Conservation (phyloP, 1,139 yeast species). For the Nadsonia commutata region DNA sequence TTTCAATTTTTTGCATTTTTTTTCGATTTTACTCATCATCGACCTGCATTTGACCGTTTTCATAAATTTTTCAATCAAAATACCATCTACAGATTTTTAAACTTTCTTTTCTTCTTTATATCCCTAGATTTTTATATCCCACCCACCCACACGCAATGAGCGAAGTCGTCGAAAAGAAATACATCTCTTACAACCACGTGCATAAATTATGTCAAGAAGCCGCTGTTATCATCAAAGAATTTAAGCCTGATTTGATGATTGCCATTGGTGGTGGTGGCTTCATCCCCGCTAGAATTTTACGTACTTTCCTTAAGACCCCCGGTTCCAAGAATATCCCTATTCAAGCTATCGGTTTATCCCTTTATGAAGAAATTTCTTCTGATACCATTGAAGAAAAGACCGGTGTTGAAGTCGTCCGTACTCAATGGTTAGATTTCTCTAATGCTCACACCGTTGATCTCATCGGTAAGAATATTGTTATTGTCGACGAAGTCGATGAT, state of each 20-base stretch:
- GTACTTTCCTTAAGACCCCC: slow-evolving; percentile 76
- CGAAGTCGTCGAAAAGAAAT: slow-evolving; percentile 36
- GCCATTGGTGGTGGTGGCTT: slow-evolving; percentile 93
- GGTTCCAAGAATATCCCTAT: slow-evolving; percentile 83
- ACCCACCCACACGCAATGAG: slow-evolving; percentile 2
- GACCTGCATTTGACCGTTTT: too few relatives aligned
- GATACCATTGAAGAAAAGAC: slow-evolving; percentile 42
- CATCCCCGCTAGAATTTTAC: slow-evolving; percentile 87
- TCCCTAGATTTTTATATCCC: slow-evolving; percentile 1
- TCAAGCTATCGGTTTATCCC: slow-evolving; percentile 83
- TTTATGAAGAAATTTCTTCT: slow-evolving; percentile 69
- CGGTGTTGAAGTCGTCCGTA: slow-evolving; percentile 79
- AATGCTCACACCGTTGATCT: slow-evolving; percentile 43
- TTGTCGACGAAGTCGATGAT: slow-evolving; percentile 92
- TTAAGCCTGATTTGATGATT: slow-evolving; percentile 73
- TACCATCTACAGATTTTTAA: too few relatives aligned
- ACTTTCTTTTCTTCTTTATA: slow-evolving; percentile 1
- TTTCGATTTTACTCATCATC: too few relatives aligned
- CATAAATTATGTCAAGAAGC: slow-evolving; percentile 86
- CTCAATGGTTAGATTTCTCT: slow-evolving; percentile 88
- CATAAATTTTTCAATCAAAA: too few relatives aligned
- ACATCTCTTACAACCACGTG: slow-evolving; percentile 80
- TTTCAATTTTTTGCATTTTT: too few relatives aligned
- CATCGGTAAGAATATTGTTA: slow-evolving; percentile 67
- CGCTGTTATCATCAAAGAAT: slow-evolving; percentile 54